These are phyloP conservation scores for Phaseolus lunatus DNA, from an alignment of 306 rosid genomes.

Conservation along the genomic window DNA sequence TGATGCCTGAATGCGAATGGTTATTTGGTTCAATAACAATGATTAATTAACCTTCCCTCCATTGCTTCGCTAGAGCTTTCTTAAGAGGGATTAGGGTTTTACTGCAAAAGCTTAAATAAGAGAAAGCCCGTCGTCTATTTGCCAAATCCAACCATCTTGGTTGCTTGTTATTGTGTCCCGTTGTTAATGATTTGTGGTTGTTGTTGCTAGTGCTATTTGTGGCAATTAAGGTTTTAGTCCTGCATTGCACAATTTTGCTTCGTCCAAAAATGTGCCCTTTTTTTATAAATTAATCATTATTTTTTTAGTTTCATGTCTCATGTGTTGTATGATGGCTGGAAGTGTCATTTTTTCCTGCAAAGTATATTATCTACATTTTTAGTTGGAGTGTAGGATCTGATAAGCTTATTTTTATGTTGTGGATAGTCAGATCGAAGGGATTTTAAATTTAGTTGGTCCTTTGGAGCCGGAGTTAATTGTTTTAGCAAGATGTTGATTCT, in stretches of 20 bases:
- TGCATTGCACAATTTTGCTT: background rate
- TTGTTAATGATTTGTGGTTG: background rate
- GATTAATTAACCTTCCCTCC: constrained; percentile 55
- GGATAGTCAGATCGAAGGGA: background rate
- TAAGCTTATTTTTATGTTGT: background rate
- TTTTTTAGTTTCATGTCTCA: background rate
- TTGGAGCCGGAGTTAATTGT: background rate
- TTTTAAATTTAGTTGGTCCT: background rate
- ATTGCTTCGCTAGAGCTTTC: constrained; percentile 21
- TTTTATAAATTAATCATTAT: background rate
- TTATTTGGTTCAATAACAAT: constrained; percentile 38
- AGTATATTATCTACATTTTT: background rate
- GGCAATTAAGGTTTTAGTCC: background rate
- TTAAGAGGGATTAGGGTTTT: background rate
- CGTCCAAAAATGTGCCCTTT: background rate
- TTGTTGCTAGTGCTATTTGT: background rate
- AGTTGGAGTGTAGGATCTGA: background rate
- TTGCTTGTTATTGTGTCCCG: background rate
- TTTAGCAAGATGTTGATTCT: background rate
- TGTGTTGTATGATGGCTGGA: background rate
- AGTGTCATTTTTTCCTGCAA: background rate
- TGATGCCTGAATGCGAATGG: background rate
- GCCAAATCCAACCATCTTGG: background rate
- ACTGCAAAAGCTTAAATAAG: background rate
- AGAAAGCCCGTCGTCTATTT: background rate